Evolutionary conservation across 2,329 filamentous ascomycete species (phyloP).

Genomic region (Cladosporium sphaerospermum): DNA sequence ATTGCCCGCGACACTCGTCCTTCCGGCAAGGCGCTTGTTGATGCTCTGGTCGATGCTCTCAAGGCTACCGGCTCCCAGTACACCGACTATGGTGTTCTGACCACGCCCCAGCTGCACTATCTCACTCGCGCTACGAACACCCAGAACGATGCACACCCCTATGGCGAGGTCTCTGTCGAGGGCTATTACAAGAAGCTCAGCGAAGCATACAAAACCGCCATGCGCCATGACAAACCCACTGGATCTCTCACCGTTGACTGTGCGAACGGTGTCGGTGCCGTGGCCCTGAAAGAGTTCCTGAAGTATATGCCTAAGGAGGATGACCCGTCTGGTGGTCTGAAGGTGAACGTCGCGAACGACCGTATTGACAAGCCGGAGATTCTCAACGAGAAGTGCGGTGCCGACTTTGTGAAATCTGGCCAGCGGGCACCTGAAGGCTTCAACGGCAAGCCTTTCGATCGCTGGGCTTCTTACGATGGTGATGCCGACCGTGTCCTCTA

Average conservation of each 20-base stretch:
- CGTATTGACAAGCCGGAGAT: constrained; percentile 84
- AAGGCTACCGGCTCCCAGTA: constrained; percentile 67
- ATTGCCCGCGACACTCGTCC: constrained; percentile 90
- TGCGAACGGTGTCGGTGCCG: constrained; percentile 92
- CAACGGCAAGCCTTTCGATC: constrained; percentile 66
- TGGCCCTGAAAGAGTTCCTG: constrained; percentile 79
- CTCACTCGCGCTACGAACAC: constrained; percentile 93
- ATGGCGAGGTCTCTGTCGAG: constrained; percentile 80
- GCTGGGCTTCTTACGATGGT: constrained; percentile 87
- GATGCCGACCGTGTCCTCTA: constrained; percentile 95
- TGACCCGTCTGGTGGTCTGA: constrained; percentile 55
- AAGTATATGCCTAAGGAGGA: constrained; percentile 67
- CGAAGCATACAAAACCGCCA: constrained; percentile 74
- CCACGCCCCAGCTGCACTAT: constrained; percentile 97
- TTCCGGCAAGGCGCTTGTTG: constrained; percentile 77
- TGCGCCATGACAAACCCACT: constrained; percentile 67
- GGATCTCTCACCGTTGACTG: constrained; percentile 83
- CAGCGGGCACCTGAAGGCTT: constrained; percentile 82
- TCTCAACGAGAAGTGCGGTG: constrained; percentile 85
- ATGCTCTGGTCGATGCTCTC: constrained; percentile 72
- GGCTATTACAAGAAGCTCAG: constrained; percentile 94
- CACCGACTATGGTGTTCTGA: constrained; percentile 83
- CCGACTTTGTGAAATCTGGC: constrained; percentile 95
- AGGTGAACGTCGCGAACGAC: constrained; percentile 86
- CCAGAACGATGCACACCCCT: constrained; percentile 75